phyloP scores from a whole-genome alignment of 2,329 filamentous ascomycete genomes.

The Beauveria pseudobassiana region DNA sequence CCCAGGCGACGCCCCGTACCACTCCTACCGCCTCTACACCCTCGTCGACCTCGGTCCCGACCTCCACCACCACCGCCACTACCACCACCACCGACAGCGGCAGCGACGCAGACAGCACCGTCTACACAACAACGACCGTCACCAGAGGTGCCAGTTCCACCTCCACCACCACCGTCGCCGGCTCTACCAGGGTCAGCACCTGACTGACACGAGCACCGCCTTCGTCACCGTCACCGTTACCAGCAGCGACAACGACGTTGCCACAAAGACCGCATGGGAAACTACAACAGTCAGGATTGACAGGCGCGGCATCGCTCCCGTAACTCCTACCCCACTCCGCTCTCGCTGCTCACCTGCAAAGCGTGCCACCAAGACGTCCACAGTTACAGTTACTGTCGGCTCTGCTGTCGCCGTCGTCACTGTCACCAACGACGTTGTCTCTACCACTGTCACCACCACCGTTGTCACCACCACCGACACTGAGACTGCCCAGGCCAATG shows the following conservation, averaged over 20 bases:
- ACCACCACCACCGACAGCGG: neutral
- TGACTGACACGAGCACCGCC: constrained; percentile 19
- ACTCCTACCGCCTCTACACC: neutral
- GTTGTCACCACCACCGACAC: constrained; percentile 25
- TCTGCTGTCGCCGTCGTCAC: constrained; percentile 19
- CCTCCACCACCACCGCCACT: neutral
- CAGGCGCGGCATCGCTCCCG: constrained; percentile 22
- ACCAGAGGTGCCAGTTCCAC: constrained; percentile 16
- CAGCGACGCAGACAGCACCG: constrained; percentile 20
- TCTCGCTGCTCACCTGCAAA: constrained; percentile 18
- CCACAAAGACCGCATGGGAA: constrained; percentile 27
- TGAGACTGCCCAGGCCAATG: constrained; percentile 26
- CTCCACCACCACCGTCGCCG: constrained; percentile 8
- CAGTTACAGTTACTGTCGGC: constrained; percentile 24
- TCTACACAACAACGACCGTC: constrained; percentile 25
- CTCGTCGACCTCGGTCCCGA: neutral
- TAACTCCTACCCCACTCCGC: neutral
- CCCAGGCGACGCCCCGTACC: neutral
- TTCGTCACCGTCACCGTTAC: constrained; percentile 32
- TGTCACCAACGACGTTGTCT: constrained; percentile 24
- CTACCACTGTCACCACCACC: constrained; percentile 23
- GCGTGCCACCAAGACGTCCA: constrained; percentile 26
- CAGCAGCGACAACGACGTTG: constrained; percentile 25
- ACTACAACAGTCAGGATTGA: constrained; percentile 28
- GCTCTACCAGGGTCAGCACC: constrained; percentile 15